Evolutionary conservation across 2,329 filamentous ascomycete genomes (phyloP).

Genomic region (Apiospora rasikravindrae): DNA sequence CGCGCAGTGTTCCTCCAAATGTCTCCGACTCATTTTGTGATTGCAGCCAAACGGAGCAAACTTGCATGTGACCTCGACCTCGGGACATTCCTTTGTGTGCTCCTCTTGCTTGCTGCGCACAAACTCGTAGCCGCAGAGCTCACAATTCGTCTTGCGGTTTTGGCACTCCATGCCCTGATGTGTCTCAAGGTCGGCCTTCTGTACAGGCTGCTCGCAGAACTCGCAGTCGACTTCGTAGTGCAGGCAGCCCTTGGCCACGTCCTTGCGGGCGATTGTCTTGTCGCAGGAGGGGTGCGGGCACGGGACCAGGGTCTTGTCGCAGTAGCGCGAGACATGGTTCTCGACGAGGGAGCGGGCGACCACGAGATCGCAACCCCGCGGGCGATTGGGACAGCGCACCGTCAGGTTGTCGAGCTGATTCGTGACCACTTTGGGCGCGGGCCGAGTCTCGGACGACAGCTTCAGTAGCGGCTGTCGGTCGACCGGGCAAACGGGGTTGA

Average conservation of each 20-base stretch:
- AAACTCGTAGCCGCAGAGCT: constrained; percentile 52
- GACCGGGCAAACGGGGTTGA: constrained; percentile 59
- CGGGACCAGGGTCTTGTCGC: constrained; percentile 59
- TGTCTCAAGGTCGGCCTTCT: constrained; percentile 53
- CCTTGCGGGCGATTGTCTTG: constrained; percentile 56
- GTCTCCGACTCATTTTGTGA: constrained; percentile 44
- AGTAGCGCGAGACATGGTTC: constrained; percentile 62
- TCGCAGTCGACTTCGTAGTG: constrained; percentile 58
- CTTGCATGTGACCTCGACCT: constrained; percentile 48
- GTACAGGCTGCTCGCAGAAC: constrained; percentile 58
- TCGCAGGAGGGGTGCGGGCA: constrained; percentile 60
- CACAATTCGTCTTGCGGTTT: constrained; percentile 54
- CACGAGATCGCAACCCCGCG: constrained; percentile 55
- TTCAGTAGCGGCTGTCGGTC: constrained; percentile 53
- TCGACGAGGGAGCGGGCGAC: constrained; percentile 60
- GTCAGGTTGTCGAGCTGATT: constrained; percentile 66
- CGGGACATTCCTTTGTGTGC: constrained; percentile 55
- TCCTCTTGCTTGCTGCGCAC: constrained; percentile 50
- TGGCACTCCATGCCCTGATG: constrained; percentile 51
- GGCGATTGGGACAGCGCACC: constrained; percentile 62
- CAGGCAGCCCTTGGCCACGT: constrained; percentile 57
- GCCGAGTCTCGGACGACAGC: constrained; percentile 37
- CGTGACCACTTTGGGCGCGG: constrained; percentile 54
- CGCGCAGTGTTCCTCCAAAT: constrained; percentile 51
- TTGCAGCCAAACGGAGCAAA: constrained; percentile 57